Evolutionary conservation across 225 moss, liverwort and hornwort species (phyloP), one percentile per base, ranked within the genome.

Genomic region (Bryum argenteum): DNA sequence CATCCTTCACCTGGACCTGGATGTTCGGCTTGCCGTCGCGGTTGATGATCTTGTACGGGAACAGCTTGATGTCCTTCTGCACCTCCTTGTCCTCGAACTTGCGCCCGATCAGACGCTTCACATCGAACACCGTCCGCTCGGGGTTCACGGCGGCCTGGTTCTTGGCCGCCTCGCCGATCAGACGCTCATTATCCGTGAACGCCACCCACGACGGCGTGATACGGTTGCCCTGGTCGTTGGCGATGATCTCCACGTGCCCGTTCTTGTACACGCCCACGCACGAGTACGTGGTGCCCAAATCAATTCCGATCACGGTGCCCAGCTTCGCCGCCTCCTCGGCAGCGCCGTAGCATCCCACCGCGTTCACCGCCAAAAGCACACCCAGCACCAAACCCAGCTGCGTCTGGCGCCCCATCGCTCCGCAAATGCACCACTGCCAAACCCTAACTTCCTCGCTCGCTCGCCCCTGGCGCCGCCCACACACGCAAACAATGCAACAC

Each of bases 1-100:
- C 86, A 21, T 86, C 86, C 80, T 86, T 86, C 71, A 86, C 82
- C 82, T 72, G 22, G 71, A 83, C 86, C 82, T 86, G 82, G 51
- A 86, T 83, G 77, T 86, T 53, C 8, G 86, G 86, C 83, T 86
- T 86, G 23, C 77, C 86, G 8, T 86, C 86, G 82, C 55, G 80
- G 74, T 86, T 86, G 42, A 86, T 58, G 54, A 86, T 83, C 80
- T 86, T 86, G 61, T 54, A 86, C 22, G 86, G 86, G 42, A 86
- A 82, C 54, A 86, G 63, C 86, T 86, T 86, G 11, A 86, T 42
- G 26, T 86, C 86, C 80, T 66, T 83, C 86, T 86, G 86, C 3
- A 86, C 86, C 75, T 86, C 86, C 80, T 86, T 86, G 79, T 86
- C 86, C 73, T 80, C 82, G 67, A 73, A 86, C 86, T 77, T 86